Conservation (phyloP, 345 rosid species). For the Bruguiera parviflora region DNA sequence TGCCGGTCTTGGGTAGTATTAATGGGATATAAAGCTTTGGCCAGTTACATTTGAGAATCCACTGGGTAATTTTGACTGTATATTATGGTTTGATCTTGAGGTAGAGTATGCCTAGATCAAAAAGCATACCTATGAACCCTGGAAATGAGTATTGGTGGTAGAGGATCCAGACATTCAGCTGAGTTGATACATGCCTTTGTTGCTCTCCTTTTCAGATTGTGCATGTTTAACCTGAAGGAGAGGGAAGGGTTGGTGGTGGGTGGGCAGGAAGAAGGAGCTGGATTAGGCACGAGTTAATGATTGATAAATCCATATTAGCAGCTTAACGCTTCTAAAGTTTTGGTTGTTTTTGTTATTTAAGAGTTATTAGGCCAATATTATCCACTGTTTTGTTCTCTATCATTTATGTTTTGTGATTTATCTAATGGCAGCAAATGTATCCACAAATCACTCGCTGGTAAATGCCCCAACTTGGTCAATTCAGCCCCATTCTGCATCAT, state of each 20-base stretch:
- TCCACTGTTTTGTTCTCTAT: not conserved
- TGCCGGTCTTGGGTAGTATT: not conserved
- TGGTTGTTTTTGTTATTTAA: too few relatives aligned
- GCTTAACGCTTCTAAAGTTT: too few relatives aligned
- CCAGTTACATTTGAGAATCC: not conserved
- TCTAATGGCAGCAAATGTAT: constrained; percentile 50
- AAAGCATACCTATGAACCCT: not conserved
- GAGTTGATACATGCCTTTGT: not conserved
- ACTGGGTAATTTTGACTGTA: not conserved
- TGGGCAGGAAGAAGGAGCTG: not conserved
- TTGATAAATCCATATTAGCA: too few relatives aligned
- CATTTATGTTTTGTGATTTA: constrained; percentile 8
- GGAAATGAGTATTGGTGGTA: too few relatives aligned
- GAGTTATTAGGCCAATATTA: not conserved
- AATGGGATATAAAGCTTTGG: not conserved
- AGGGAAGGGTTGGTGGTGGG: too few relatives aligned
- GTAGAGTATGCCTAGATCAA: not conserved
- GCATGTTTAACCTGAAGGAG: not conserved
- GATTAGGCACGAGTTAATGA: not conserved
- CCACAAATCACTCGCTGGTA: constrained; percentile 42
- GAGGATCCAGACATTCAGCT: not conserved
- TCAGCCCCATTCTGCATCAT: constrained; percentile 49
- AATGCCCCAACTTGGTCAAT: constrained; percentile 72
- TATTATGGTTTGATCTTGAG: not conserved
- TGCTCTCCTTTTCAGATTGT: not conserved